Percentiles rank a stretch among this genome's conserved stretches.
Evolutionary conservation across 1,284 basidiomycete genomes (phyloP).

Genomic region (Microbotryum scabiosae): DNA sequence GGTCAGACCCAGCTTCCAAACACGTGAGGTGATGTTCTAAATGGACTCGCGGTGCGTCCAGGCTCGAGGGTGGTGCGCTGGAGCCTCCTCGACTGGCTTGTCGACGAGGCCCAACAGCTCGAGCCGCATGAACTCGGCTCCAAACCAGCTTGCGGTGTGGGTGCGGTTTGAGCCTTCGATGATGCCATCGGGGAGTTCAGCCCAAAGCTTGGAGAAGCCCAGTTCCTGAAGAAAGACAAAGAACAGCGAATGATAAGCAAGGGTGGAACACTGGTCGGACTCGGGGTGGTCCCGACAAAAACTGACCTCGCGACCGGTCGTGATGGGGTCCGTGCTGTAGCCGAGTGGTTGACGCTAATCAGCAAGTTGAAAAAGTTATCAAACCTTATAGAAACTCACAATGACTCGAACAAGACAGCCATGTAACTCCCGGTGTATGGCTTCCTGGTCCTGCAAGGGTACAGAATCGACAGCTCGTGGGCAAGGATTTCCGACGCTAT

Average conservation of each 20-base stretch:
- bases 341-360: background rate
- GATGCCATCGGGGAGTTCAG: constrained; percentile 27
- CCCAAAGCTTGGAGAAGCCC: constrained; percentile 23
- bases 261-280: background rate
- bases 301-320: constrained; percentile 29
- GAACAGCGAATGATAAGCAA: background rate
- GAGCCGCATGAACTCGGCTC: constrained; percentile 32
- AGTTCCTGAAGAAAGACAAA: constrained; percentile 5
- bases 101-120: constrained; percentile 11
- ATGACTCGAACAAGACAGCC: constrained; percentile 33
- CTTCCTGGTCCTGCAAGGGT: constrained; percentile 3
- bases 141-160: constrained; percentile 30
- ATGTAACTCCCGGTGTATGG: constrained; percentile 30
- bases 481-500: background rate
- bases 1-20: background rate
- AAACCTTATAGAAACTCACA: background rate
- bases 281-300: background rate
- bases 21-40: background rate
- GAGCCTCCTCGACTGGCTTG: constrained; percentile 4
- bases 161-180: constrained; percentile 7
- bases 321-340: constrained; percentile 31
- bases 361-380: too few species aligned
- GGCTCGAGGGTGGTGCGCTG: constrained; percentile 1
- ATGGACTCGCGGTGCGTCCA: constrained; percentile 25
- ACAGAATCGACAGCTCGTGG: background rate